phyloP scores from a whole-genome alignment of 2,329 filamentous ascomycete species.

The Domatiomyces globalis region DNA sequence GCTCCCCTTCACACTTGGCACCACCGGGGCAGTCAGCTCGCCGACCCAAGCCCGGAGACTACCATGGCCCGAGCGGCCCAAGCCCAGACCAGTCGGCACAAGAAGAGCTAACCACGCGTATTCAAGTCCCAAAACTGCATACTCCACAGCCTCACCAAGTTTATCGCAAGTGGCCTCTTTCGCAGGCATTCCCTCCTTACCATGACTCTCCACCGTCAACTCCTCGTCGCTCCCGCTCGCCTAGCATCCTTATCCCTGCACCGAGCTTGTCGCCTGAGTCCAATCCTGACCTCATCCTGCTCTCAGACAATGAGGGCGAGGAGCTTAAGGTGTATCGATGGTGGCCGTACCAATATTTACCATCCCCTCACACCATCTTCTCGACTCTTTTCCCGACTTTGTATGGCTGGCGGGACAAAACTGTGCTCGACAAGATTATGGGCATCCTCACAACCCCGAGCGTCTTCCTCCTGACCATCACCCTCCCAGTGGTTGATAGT shows the following conservation, averaged over 20 bases:
- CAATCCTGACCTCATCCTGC: conserved; percentile 17
- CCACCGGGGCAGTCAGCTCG: conserved; percentile 3
- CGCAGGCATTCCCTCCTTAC: conserved; percentile 51
- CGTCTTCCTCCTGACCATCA: conserved; percentile 79
- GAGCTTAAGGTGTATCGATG: conserved; percentile 42
- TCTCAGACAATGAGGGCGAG: conserved; percentile 29
- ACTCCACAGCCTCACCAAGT: conserved; percentile 12
- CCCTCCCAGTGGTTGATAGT: conserved; percentile 76
- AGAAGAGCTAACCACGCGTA: conserved; percentile 1
- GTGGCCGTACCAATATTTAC: conserved; percentile 69
- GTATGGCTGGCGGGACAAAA: conserved; percentile 66
- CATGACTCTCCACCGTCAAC: conserved; percentile 43
- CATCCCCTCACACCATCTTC: conserved; percentile 55
- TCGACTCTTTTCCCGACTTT: conserved; percentile 78
- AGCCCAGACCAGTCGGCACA: conserved; percentile 8
- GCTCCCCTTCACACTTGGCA: conserved; percentile 10
- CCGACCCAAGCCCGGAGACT: not conserved
- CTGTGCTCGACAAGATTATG: conserved; percentile 67
- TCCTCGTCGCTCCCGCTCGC: conserved; percentile 33
- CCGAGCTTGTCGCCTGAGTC: conserved; percentile 37
- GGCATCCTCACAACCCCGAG: conserved; percentile 76
- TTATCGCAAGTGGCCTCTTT: conserved; percentile 1
- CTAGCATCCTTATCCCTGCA: conserved; percentile 44
- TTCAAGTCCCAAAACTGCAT: conserved; percentile 12
- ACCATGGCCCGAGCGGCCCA: conserved; percentile 4